Evolutionary conservation across 179 eudicot species (phyloP).

Genomic region (Gypsophila paniculata): DNA sequence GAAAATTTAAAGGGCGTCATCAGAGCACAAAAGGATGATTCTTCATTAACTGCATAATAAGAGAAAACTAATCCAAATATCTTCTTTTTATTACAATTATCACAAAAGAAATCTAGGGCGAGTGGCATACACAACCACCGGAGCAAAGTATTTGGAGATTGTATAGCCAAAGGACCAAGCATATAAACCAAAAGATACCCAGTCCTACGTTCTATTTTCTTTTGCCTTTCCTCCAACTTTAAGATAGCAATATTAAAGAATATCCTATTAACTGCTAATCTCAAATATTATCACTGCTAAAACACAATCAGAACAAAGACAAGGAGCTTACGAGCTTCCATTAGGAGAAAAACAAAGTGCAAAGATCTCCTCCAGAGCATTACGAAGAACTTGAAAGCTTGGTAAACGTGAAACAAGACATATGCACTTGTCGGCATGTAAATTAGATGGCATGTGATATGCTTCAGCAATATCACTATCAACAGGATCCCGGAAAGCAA

Average conservation of each 20-base stretch:
- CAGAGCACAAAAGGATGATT: neutral
- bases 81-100: neutral
- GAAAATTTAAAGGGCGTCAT: neutral
- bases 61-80: conserved; percentile 6
- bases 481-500: conserved; percentile 87
- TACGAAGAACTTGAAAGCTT: conserved; percentile 65
- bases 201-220: neutral
- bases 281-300: neutral
- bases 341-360: conserved; percentile 66
- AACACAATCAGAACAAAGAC: conserved; percentile 5
- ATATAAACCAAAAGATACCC: conserved; percentile 6
- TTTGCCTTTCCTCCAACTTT: neutral
- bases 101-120: neutral
- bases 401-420: conserved; percentile 91
- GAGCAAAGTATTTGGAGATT: neutral
- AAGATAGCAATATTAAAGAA: neutral
- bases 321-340: conserved; percentile 66
- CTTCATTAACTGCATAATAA: conserved; percentile 2
- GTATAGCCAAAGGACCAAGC: neutral
- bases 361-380: conserved; percentile 77
- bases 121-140: conserved; percentile 2
- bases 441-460: conserved; percentile 61
- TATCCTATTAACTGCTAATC: conserved; percentile 2
- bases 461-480: conserved; percentile 85
- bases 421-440: conserved; percentile 92